phyloP scores from a whole-genome alignment of 2,329 filamentous ascomycete genomes.

The Scleromitrula shiraiana region DNA sequence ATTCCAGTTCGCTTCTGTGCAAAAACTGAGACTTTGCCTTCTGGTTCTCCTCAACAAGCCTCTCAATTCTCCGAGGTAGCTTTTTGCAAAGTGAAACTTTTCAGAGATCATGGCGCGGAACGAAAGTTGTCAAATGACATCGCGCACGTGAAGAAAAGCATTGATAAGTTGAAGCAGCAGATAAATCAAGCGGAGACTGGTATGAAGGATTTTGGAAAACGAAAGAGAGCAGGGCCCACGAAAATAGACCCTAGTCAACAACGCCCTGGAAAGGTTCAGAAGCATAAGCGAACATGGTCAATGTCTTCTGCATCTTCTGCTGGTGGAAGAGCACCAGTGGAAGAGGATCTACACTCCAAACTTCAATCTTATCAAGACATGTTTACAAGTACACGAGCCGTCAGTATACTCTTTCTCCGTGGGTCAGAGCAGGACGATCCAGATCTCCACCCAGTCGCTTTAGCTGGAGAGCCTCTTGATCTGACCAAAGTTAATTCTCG shows the following conservation, averaged over 20 bases:
- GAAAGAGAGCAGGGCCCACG: slow-evolving; percentile 47
- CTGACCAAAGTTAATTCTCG: slow-evolving; percentile 41
- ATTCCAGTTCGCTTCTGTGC: slow-evolving; percentile 89
- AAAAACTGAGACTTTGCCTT: slow-evolving; percentile 67
- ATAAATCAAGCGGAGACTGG: slow-evolving; percentile 69
- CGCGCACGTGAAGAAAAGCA: slow-evolving; percentile 90
- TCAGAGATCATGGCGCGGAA: slow-evolving; percentile 91
- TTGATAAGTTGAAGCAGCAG: slow-evolving; percentile 93
- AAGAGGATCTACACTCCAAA: slow-evolving; percentile 74
- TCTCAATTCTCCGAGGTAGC: slow-evolving; percentile 62
- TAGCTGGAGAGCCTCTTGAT: slow-evolving; percentile 60
- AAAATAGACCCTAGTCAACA: slow-evolving; percentile 37
- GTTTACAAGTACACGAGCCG: slow-evolving; percentile 75
- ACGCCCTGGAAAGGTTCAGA: slow-evolving; percentile 72
- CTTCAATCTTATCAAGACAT: slow-evolving; percentile 74
- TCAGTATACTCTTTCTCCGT: slow-evolving; percentile 69
- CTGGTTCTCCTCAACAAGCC: slow-evolving; percentile 40
- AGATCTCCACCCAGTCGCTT: slow-evolving; percentile 66
- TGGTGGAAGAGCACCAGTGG: slow-evolving; percentile 46
- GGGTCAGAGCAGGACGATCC: slow-evolving; percentile 74
- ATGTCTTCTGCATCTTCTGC: slow-evolving; percentile 72
- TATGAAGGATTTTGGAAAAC: slow-evolving; percentile 58
- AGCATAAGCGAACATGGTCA: slow-evolving; percentile 93
- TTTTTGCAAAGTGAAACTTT: slow-evolving; percentile 95
- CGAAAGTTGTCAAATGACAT: slow-evolving; percentile 92